These are phyloP conservation scores for Magnolia officinalis DNA, from an alignment of 164 flowering plant species.

Conservation along the genomic window DNA sequence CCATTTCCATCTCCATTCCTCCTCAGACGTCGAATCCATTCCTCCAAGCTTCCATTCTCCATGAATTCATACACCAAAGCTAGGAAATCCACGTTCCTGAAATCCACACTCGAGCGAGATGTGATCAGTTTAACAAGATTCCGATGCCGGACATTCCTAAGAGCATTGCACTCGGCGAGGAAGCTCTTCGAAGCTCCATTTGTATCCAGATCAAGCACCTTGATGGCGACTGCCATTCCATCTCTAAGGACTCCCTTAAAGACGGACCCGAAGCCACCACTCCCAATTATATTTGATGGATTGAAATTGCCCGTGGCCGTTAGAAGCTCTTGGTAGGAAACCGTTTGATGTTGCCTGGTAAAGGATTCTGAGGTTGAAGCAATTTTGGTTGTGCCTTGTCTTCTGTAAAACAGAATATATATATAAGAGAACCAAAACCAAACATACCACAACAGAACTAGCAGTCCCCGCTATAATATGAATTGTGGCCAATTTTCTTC, in stretches of 20 bases:
- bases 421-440: not conserved
- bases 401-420: not conserved
- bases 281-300: not conserved
- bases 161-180: not conserved
- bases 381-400: not conserved
- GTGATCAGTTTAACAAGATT: not conserved
- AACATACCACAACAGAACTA: not conserved
- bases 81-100: not conserved
- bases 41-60: not conserved
- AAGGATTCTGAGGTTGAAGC: slow-evolving; percentile 2
- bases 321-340: not conserved
- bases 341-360: slow-evolving; percentile 7
- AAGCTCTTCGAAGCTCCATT: slow-evolving; percentile 3
- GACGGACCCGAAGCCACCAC: slow-evolving; percentile 3
- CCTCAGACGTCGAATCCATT: not conserved
- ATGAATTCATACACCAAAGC: slow-evolving; percentile 4
- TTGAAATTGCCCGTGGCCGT: not conserved
- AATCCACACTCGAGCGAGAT: not conserved
- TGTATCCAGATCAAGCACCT: slow-evolving; percentile 1
- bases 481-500: not conserved
- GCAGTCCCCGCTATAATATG: not conserved
- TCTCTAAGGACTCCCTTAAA: not conserved
- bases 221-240: not conserved
- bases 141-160: not conserved
- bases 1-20: not conserved